These are phyloP conservation scores for Cadophora sp. DNA, from an alignment of 2,329 filamentous ascomycete genomes.

Conservation along the genomic window DNA sequence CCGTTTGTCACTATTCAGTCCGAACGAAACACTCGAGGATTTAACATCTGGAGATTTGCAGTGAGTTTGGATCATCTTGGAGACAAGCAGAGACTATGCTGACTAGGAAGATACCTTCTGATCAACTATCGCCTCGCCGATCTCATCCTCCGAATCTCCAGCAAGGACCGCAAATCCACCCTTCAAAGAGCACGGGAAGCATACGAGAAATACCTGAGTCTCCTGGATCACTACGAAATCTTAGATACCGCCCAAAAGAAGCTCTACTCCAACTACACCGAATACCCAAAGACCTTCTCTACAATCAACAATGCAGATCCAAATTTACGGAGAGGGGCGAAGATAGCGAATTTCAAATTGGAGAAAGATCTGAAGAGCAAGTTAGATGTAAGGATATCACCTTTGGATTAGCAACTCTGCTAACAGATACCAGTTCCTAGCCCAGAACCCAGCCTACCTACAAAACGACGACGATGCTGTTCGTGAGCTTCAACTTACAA, in stretches of 20 bases:
- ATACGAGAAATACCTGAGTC: constrained; percentile 80
- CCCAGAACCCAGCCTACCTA: constrained; percentile 62
- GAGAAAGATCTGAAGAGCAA: constrained; percentile 87
- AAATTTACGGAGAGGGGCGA: constrained; percentile 75
- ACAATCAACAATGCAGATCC: constrained; percentile 71
- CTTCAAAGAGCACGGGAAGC: constrained; percentile 69
- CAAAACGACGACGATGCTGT: constrained; percentile 86
- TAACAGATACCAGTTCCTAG: constrained; percentile 57
- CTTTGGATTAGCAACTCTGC: constrained; percentile 25
- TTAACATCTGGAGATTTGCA: constrained; percentile 83
- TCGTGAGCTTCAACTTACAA: constrained; percentile 78
- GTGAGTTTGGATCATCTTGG: constrained; percentile 50
- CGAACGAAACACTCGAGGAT: constrained; percentile 90
- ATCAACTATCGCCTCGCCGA: constrained; percentile 82
- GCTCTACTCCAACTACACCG: constrained; percentile 75
- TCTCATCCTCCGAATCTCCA: constrained; percentile 72
- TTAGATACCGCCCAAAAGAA: constrained; percentile 69
- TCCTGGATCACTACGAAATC: constrained; percentile 80
- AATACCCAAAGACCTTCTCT: constrained; percentile 75
- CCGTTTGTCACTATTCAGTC: constrained; percentile 82
- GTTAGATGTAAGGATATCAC: constrained; percentile 66
- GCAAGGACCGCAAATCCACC: constrained; percentile 65
- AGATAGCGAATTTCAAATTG: constrained; percentile 83
- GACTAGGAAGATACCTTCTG: constrained; percentile 68
- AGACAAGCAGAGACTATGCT: constrained; percentile 27